Evolutionary conservation across 2,329 filamentous ascomycete species (phyloP).

Genomic region (Rasamsonia emersonii): DNA sequence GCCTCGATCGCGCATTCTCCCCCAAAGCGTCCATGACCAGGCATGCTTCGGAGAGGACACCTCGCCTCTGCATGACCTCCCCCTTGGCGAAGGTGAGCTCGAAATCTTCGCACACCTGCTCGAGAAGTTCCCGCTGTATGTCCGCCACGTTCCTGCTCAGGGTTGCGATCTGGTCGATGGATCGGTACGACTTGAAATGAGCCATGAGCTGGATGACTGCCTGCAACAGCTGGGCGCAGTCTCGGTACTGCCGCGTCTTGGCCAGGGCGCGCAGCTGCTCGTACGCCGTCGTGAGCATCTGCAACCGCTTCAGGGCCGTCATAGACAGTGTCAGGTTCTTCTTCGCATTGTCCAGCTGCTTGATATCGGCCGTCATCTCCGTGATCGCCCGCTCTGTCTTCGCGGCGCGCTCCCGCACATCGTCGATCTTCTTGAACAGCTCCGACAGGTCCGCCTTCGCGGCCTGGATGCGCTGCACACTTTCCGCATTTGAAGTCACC

Average conservation of each 20-base stretch:
- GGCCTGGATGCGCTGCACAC: constrained; percentile 81
- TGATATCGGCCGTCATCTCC: constrained; percentile 98
- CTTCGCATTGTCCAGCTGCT: constrained; percentile 92
- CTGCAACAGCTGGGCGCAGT: constrained; percentile 87
- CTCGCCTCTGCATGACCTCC: constrained; percentile 63
- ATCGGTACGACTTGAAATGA: constrained; percentile 96
- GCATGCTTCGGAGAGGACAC: constrained; percentile 75
- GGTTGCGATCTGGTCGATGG: constrained; percentile 94
- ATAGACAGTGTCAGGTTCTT: constrained; percentile 93
- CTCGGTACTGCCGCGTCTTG: constrained; percentile 81
- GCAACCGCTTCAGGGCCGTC: constrained; percentile 91
- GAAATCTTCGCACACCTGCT: constrained; percentile 99
- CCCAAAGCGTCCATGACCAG: constrained; percentile 91
- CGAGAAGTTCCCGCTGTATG: constrained; percentile 80
- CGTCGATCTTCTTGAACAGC: constrained; percentile 91
- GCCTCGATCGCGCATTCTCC: constrained; percentile 68
- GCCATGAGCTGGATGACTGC: constrained; percentile 96
- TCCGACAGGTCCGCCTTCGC: constrained; percentile 83
- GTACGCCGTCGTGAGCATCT: constrained; percentile 99
- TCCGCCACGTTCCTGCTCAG: constrained; percentile 89
- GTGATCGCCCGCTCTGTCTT: constrained; percentile 94
- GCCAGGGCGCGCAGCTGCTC: constrained; percentile 82
- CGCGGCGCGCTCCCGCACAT: constrained; percentile 77
- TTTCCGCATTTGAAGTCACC: constrained; percentile 76
- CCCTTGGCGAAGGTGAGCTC: constrained; percentile 88